Conservation (phyloP, 768 basidiomycete species). For the Rhizopogon vinicolor region DNA sequence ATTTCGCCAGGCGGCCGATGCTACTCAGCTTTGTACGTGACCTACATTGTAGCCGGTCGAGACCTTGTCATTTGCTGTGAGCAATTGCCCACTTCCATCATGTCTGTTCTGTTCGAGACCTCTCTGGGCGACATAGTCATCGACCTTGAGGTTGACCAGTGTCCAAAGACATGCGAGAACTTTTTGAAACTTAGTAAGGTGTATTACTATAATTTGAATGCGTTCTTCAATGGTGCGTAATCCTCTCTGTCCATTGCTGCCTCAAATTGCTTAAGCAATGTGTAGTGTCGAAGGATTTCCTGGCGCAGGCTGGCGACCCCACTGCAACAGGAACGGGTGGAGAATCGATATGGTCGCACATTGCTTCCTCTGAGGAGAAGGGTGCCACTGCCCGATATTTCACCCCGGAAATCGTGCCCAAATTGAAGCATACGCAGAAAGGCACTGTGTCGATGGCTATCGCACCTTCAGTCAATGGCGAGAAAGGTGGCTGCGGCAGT, state of each 20-base stretch:
- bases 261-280: constrained; percentile 1
- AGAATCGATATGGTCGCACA: constrained; percentile 80
- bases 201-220: constrained; percentile 95
- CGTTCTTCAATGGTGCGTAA: constrained; percentile 92
- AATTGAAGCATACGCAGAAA: constrained; percentile 75
- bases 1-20: constrained; percentile 74
- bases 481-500: constrained; percentile 80
- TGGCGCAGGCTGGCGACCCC: constrained; percentile 96
- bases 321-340: constrained; percentile 93
- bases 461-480: constrained; percentile 69
- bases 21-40: background rate
- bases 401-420: constrained; percentile 73
- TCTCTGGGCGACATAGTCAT: constrained; percentile 96
- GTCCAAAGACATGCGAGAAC: constrained; percentile 91
- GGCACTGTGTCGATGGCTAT: constrained; percentile 99
- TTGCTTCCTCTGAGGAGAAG: constrained; percentile 42
- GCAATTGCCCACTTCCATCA: constrained; percentile 22
- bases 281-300: constrained; percentile 92
- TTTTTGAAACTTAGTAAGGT: constrained; percentile 97
- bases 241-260: background rate
- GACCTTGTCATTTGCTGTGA: too few species aligned
- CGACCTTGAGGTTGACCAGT: constrained; percentile 87
- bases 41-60: background rate
- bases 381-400: constrained; percentile 68
- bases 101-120: constrained; percentile 97